Percentiles rank a stretch among this genome's conserved stretches.
Evolutionary conservation across 1,284 basidiomycete species (phyloP).

Genomic region (Butyriboletus appendiculatus): DNA sequence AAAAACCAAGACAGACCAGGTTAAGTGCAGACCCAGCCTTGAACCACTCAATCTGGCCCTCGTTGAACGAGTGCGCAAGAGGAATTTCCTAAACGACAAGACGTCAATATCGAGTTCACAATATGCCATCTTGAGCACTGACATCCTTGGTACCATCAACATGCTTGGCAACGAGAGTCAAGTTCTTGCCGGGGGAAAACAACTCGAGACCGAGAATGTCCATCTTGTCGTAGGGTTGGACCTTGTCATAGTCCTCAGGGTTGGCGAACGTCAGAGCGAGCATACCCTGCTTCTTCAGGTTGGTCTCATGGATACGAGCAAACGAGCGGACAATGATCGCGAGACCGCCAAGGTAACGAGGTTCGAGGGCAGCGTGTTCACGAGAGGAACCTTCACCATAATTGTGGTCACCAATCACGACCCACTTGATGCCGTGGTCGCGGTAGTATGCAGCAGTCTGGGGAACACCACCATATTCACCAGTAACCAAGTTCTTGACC

Average conservation of each 20-base stretch:
- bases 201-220: constrained; percentile 82
- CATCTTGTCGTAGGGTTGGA: constrained; percentile 81
- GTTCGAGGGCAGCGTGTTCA: constrained; percentile 98
- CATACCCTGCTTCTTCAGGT: constrained; percentile 98
- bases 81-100: constrained; percentile 48
- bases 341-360: constrained; percentile 93
- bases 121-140: constrained; percentile 27
- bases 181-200: constrained; percentile 87
- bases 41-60: constrained; percentile 94
- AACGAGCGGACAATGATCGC: constrained; percentile 96
- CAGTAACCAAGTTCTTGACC: constrained; percentile 89
- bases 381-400: constrained; percentile 98
- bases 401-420: constrained; percentile 93
- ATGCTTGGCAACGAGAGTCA: constrained; percentile 82
- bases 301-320: constrained; percentile 98
- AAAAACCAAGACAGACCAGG: constrained; percentile 50
- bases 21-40: constrained; percentile 90
- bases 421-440: constrained; percentile 90
- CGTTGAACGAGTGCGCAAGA: constrained; percentile 82
- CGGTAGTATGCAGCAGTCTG: constrained; percentile 87
- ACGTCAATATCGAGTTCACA: constrained; percentile 3
- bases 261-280: constrained; percentile 89
- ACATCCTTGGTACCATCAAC: constrained; percentile 77
- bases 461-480: constrained; percentile 87
- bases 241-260: constrained; percentile 89